phyloP scores from a whole-genome alignment of 306 rosid species.

The Vigna angularis region DNA sequence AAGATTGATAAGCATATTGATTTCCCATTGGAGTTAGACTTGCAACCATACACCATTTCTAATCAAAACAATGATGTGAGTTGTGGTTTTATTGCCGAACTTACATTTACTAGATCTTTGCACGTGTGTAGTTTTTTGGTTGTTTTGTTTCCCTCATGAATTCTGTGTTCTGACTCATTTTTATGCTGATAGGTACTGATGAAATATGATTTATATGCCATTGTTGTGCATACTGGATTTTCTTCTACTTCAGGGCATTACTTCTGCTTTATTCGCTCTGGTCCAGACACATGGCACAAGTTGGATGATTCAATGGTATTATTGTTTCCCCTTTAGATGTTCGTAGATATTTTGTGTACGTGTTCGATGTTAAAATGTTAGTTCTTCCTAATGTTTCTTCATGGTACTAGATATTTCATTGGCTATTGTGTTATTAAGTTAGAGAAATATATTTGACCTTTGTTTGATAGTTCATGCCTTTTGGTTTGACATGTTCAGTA shows the following conservation, averaged over 20 bases:
- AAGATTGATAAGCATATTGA: conserved; percentile 83
- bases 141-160: conserved; percentile 5
- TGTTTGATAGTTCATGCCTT: not conserved
- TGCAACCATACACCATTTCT: conserved; percentile 64
- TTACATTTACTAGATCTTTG: not conserved
- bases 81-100: conserved; percentile 26
- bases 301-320: conserved; percentile 85
- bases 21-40: conserved; percentile 82
- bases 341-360: conserved; percentile 1
- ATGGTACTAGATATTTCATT: conserved; percentile 1
- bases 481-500: conserved; percentile 5
- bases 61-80: conserved; percentile 57
- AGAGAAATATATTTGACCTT: not conserved
- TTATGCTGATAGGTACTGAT: conserved; percentile 57
- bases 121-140: not conserved
- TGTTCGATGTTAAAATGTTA: not conserved
- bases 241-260: conserved; percentile 85
- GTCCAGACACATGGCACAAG: conserved; percentile 78
- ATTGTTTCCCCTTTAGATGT: not conserved
- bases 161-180: conserved; percentile 27
- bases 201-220: conserved; percentile 84
- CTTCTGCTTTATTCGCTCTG: conserved; percentile 78
- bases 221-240: conserved; percentile 78
- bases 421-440: not conserved
- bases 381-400: not conserved